Percentiles rank a stretch among this genome's conserved stretches.
phyloP scores from a whole-genome alignment of 2,329 filamentous ascomycete genomes.

The Aspergillus eucalypticola region DNA sequence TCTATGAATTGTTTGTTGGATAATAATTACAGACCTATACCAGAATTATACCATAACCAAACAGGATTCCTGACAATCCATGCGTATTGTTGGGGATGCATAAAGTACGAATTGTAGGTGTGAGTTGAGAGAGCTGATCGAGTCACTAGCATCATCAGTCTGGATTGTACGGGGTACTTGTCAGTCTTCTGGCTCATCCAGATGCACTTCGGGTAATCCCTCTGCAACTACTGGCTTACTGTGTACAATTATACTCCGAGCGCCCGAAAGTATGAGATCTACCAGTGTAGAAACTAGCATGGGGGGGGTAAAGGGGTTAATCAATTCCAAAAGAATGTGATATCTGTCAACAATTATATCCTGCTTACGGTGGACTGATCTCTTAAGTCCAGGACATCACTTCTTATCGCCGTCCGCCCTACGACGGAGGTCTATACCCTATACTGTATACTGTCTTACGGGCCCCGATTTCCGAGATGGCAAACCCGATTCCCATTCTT shows the following conservation, averaged over 20 bases:
- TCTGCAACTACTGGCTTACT: neutral
- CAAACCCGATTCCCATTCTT: conserved; percentile 13
- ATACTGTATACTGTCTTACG: neutral
- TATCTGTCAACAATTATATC: neutral
- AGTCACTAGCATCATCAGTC: neutral
- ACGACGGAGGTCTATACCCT: neutral
- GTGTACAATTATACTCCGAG: conserved; percentile 3
- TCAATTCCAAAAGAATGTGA: neutral
- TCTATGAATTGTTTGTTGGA: neutral
- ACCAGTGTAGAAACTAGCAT: conserved; percentile 1
- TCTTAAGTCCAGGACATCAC: no score
- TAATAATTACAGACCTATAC: neutral
- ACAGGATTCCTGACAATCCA: neutral
- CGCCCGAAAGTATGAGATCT: neutral
- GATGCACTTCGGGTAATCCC: neutral
- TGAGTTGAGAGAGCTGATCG: no score
- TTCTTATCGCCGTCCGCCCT: neutral
- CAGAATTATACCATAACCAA: neutral
- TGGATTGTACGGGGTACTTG: conserved; percentile 3
- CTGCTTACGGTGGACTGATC: neutral
- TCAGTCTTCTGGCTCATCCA: conserved; percentile 1
- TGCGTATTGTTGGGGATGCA: neutral
- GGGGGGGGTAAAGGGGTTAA: neutral
- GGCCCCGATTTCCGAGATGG: conserved; percentile 16
- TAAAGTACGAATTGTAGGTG: no score